Evolutionary conservation across 352 stramenopile genomes (phyloP), one percentile per base, ranked within the genome.

Genomic region (Phytophthora multivora): DNA sequence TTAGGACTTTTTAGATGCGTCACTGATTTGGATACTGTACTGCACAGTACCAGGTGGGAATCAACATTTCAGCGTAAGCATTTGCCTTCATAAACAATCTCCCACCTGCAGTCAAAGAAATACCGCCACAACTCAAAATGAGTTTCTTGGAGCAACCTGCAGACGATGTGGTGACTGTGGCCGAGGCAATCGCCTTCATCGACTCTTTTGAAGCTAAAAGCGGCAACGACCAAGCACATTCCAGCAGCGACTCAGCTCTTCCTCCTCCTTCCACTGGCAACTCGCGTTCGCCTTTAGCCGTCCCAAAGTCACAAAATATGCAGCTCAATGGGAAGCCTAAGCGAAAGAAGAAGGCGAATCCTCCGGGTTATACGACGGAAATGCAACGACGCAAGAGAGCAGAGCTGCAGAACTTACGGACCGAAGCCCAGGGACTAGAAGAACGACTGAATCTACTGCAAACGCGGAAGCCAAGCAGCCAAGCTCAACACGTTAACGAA

Each of bases 341-440:
- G 21, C 47, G 36, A 19, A 63, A 57, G 45, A 57, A 36, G 31
- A 51, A 47, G 4, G 1, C 39, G 11, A 67, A 45, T 35, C 48
- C 38, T 12, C 28, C 36, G 8, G 51, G 64, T 12, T 73, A 73
- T 33, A 64, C 64, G 28, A 73, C 58, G 2, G 45, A 42, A 9
- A 8, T 62, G 10, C 52, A 65, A 41, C 64, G 30, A 10, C 60
- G 49, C 4, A 73, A 73, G 33, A 36, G 43, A 30, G 64, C 64
- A 7, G 64, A 69, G 18, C n/a, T 73, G 9, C 48, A 69, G 30
- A 61, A 11, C 36, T 43, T 73, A 11, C 64, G 59, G 5, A n/a
- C 68, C 15, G 39, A 65, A 39, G 53, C 56, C 18, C 52, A 38
- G 16, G 42, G 31, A 39, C 48, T 73, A 11, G 48, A 68, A n/a